Base-by-base conservation (phyloP, 1,284 basidiomycete species). In the Cronartium quercuum region DNA sequence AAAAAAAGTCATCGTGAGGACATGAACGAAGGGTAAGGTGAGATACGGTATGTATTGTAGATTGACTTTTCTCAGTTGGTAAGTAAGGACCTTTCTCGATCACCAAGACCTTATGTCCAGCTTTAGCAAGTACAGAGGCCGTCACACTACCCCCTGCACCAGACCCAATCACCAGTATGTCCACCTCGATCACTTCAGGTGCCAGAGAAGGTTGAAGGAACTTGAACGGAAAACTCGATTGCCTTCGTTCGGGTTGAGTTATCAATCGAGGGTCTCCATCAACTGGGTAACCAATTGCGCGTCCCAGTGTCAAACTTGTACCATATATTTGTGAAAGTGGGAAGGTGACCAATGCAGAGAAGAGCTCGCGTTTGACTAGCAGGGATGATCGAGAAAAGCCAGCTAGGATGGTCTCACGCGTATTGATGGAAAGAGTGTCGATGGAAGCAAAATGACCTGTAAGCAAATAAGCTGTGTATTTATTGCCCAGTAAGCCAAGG, bases 51-150 rank as follows among this genome's bases (percentile, higher is more conserved):
- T 6, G 15, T 9, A 37, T 9, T 7, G 41, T n/a, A 38, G 38
- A 66, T 55, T 58, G 77, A 64, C 82, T 80, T 47, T 82, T 80
- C 24, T 81, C 77, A 10, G 80, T 81, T 63, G 80, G 79, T 37
- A 81, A 77, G 77, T 83, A 83, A 60, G 76, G 76, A 35, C 84
- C 84, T 79, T 84, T 84, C 78, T 85, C 84, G 64, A 84, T 80
- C 29, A 84, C 81, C 42, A 84, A 78, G 37, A 82, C 82, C 51
- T 79, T 77, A 66, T 83, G 78, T 1, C 82, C 82, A 47, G 81
- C 80, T 76, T 80, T 78, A 2, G 82, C 78, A 13, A 83, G 76
- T 66, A 81, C 71, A 10, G 82, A 82, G 0, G 81, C 80, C 18
- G 82, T 83, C 41, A 82, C 83, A 4, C 80, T 79, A 18, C 83